Evolutionary conservation across 129 eudicot genomes (phyloP).

Genomic region (Artemisia argyi): DNA sequence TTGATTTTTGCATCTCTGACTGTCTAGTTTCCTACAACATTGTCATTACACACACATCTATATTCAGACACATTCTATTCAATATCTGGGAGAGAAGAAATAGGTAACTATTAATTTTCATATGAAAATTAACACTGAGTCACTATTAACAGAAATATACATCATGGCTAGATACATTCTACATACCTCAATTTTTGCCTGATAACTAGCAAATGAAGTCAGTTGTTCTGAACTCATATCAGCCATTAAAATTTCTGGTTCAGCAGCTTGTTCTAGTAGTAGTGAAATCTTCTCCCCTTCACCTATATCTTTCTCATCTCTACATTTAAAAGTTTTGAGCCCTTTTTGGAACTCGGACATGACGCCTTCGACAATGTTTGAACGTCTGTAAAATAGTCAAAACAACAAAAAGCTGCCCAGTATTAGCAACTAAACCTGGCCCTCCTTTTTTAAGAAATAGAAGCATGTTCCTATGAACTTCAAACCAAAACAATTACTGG

Average conservation of each 20-base stretch:
- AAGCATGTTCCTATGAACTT: constrained; percentile 15
- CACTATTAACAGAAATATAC: no score
- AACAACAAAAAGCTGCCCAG: constrained; percentile 5
- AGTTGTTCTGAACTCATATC: constrained; percentile 85
- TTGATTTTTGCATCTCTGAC: constrained; percentile 57
- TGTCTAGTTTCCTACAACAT: constrained; percentile 62
- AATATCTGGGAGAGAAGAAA: no score
- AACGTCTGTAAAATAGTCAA: constrained; percentile 49
- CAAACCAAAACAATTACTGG: constrained; percentile 6
- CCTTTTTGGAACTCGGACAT: constrained; percentile 64
- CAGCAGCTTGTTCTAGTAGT: constrained; percentile 79
- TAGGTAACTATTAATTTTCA: no score
- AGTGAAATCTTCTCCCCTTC: constrained; percentile 69
- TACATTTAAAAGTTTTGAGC: constrained; percentile 10
- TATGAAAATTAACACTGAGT: no score
- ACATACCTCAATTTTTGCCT: constrained; percentile 74
- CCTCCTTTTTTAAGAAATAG: not conserved
- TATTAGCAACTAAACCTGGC: constrained; percentile 4
- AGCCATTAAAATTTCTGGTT: constrained; percentile 92
- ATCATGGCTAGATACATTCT: no score
- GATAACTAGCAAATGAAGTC: constrained; percentile 58
- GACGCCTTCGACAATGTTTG: constrained; percentile 66
- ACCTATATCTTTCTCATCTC: constrained; percentile 37
- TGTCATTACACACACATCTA: not conserved
- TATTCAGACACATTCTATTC: not conserved